These are phyloP conservation scores for Candida tunisiensis DNA, from an alignment of 1,139 yeast genomes.

Conservation along the genomic window DNA sequence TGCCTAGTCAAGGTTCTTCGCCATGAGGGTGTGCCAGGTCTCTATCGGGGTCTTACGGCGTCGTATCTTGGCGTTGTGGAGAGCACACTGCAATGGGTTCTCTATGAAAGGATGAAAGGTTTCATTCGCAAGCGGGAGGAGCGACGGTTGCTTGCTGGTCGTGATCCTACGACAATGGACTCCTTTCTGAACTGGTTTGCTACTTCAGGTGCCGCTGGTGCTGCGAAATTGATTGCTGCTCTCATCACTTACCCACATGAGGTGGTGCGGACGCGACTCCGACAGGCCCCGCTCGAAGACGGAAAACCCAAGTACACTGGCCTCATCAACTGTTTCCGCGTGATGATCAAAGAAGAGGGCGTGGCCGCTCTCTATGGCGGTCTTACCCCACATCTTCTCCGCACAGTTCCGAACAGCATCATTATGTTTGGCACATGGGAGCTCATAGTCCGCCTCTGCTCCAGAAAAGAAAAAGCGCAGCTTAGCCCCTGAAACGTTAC, in stretches of 20 bases:
- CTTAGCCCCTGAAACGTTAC: too few relatives aligned
- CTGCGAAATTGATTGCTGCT: conserved; percentile 88
- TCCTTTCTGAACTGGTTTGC: conserved; percentile 79
- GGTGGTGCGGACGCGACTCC: conserved; percentile 84
- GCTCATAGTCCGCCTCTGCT: conserved; percentile 47
- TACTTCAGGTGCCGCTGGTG: conserved; percentile 94
- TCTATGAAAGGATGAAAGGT: conserved; percentile 86
- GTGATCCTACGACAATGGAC: conserved; percentile 34
- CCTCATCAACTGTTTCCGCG: conserved; percentile 65
- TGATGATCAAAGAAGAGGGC: conserved; percentile 84
- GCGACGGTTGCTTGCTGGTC: conserved; percentile 24
- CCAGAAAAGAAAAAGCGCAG: too few relatives aligned
- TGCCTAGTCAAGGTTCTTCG: conserved; percentile 55
- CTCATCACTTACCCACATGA: conserved; percentile 94
- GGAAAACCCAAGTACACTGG: conserved; percentile 87
- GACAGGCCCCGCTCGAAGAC: conserved; percentile 80
- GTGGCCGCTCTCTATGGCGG: conserved; percentile 93
- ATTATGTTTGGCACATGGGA: conserved; percentile 99
- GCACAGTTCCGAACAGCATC: conserved; percentile 96
- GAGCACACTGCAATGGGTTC: conserved; percentile 90
- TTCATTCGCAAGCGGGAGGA: conserved; percentile 41
- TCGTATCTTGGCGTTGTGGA: conserved; percentile 91
- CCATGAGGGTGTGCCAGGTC: conserved; percentile 63
- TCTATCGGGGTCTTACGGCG: conserved; percentile 83
- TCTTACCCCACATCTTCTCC: conserved; percentile 83